Conservation (phyloP, 345 rosid species). For the Salix udensis region DNA sequence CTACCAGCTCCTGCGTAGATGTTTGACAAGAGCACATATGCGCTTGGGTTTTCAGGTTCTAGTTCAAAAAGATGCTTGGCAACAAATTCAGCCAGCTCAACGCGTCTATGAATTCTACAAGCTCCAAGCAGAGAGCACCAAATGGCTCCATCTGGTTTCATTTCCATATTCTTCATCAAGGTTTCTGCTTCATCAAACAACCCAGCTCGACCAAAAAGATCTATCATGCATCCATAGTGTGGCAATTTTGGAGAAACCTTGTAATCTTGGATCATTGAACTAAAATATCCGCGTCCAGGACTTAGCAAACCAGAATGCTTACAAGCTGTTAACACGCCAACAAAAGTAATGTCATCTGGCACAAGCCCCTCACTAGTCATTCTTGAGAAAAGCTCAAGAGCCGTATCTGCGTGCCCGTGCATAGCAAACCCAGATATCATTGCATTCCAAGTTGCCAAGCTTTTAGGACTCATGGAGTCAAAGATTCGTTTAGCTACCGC, state of each 20-base stretch:
- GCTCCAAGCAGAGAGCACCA: conserved; percentile 79
- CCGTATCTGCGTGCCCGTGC: conserved; percentile 18
- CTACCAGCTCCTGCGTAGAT: conserved; percentile 69
- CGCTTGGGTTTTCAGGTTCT: conserved; percentile 58
- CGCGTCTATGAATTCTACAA: conserved; percentile 47
- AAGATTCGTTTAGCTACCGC: conserved; percentile 18
- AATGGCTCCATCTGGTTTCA: conserved; percentile 64
- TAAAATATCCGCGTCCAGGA: conserved; percentile 49
- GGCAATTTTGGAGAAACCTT: conserved; percentile 53
- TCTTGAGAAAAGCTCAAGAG: conserved; percentile 34
- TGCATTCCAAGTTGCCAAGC: conserved; percentile 26
- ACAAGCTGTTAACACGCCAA: conserved; percentile 70
- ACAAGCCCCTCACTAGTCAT: conserved; percentile 44
- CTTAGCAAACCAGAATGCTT: conserved; percentile 62
- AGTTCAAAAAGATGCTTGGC: conserved; percentile 48
- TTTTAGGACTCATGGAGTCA: conserved; percentile 9
- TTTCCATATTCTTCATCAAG: conserved; percentile 44
- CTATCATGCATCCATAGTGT: conserved; percentile 72
- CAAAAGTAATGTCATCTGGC: conserved; percentile 69
- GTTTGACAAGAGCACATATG: conserved; percentile 68
- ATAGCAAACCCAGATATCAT: conserved; percentile 26
- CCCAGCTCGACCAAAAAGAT: conserved; percentile 69
- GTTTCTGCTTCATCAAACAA: conserved; percentile 58
- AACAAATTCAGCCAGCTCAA: conserved; percentile 51
- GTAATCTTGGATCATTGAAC: conserved; percentile 50